Evolutionary conservation across 129 eudicot genomes (phyloP), one percentile per base, ranked within the genome.

Genomic region (Saposhnikovia divaricata): DNA sequence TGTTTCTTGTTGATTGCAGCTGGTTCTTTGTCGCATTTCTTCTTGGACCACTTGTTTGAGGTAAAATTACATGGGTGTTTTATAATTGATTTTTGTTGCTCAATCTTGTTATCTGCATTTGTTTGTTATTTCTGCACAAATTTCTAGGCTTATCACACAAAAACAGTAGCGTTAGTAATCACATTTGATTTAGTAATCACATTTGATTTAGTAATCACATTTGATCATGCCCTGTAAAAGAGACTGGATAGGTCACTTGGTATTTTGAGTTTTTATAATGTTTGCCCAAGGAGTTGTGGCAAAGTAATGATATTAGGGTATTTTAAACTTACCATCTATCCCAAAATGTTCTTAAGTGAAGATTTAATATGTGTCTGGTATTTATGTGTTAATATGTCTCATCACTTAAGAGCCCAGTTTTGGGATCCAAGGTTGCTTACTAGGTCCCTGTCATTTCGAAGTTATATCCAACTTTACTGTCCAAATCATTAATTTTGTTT

Each of bases 11-110:
- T 95, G 79, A 82, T 92, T 69, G 82, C 93, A 27, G 97, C 98
- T 13, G 98, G 96, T 51, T 95, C 98, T 51, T 89, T 95, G 23
- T 95, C 98, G 15, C 98, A 95, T 80, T 95, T 95, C 83, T 95
- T 95, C 86, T 78, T 95, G 63, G 98, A 95, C 80, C 97, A 95
- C 83, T 82, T 95, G 87, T 95, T 95, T 92, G 98, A 95, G 98
- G 98, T 95, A 89, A 63, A 71, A 37, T 18, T 63, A 38, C 25
- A 25, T 43, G 28, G n/a, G 50, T 10, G 9, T 61, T 65, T 39
- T 72, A 75, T 74, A 3, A 34, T 46, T 47, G 9, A 46, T 10
- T 31, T 77, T 91, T 12, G 96, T 85, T 25, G 39, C 71, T 2
- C 9, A 73, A 4, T 38, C 47, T 40, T 13, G 51, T 43, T 43